Percentiles rank a stretch among this genome's conserved stretches.
These are phyloP conservation scores for Aureobasidium sp. DNA, from an alignment of 2,329 filamentous ascomycete species.

Conservation along the genomic window DNA sequence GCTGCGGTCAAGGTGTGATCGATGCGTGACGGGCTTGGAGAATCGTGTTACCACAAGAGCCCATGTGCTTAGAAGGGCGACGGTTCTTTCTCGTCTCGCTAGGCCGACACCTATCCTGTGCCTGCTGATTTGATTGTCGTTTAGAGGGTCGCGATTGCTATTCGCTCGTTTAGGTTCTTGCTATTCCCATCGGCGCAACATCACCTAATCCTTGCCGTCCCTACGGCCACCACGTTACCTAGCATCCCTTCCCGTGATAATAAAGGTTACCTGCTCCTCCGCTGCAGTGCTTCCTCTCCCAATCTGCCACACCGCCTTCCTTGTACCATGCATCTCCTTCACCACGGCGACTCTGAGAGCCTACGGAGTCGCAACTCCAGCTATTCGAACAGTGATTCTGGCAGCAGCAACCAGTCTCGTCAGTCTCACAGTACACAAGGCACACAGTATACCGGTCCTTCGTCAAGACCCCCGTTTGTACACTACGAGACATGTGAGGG, in stretches of 20 bases:
- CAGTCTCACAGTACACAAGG: constrained; percentile 19
- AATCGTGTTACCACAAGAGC: constrained; percentile 14
- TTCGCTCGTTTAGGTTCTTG: background rate
- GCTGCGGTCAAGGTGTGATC: constrained; percentile 15
- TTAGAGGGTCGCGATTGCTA: background rate
- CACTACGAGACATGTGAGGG: constrained; percentile 25
- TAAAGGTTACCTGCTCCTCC: constrained; percentile 11
- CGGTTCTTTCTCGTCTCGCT: constrained; percentile 2
- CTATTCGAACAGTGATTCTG: constrained; percentile 13
- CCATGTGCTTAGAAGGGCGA: constrained; percentile 15
- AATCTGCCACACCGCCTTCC: constrained; percentile 7
- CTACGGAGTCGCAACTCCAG: constrained; percentile 13
- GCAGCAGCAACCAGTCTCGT: constrained; percentile 19
- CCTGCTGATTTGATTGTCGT: constrained; percentile 11
- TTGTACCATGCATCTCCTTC: constrained; percentile 13
- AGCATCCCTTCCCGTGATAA: constrained; percentile 12
- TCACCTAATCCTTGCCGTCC: background rate
- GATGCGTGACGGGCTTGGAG: constrained; percentile 10
- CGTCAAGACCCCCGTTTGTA: constrained; percentile 21
- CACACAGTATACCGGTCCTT: constrained; percentile 16
- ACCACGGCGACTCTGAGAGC: background rate
- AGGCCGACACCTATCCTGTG: background rate
- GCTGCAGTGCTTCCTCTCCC: constrained; percentile 7
- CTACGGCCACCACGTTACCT: background rate
- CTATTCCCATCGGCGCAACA: background rate